Conservation (phyloP, 352 stramenopile genomes). For the Phytophthora tubulina region DNA sequence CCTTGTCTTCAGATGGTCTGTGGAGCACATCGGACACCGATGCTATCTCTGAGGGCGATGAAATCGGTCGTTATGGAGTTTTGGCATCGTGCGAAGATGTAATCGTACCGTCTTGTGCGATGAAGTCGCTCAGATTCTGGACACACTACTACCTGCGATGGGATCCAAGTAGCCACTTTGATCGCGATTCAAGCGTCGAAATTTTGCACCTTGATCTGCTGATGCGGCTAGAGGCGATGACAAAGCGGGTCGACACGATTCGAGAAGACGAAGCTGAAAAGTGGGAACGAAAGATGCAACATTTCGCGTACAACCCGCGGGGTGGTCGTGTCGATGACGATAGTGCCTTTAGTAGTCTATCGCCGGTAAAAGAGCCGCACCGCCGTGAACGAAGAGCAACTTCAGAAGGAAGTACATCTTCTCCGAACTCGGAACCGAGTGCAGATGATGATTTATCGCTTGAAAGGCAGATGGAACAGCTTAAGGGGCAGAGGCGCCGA, state of each 20-base stretch:
- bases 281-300: conserved; percentile 40
- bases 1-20: conserved; percentile 37
- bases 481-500: conserved; percentile 47
- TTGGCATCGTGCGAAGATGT: conserved; percentile 61
- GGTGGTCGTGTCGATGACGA: neutral
- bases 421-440: conserved; percentile 34
- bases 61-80: conserved; percentile 43
- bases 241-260: conserved; percentile 29
- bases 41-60: conserved; percentile 48
- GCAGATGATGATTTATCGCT: conserved; percentile 27
- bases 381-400: conserved; percentile 18
- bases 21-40: conserved; percentile 49
- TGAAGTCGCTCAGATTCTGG: conserved; percentile 82
- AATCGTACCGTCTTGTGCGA: conserved; percentile 72
- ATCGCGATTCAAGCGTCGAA: conserved; percentile 68
- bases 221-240: conserved; percentile 45
- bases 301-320: conserved; percentile 4
- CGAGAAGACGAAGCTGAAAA: conserved; percentile 46
- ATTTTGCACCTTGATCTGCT: conserved; percentile 66
- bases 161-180: conserved; percentile 66
- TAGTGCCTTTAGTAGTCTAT: conserved; percentile 14
- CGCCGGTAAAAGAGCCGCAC: conserved; percentile 3
- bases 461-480: conserved; percentile 44
- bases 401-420: conserved; percentile 45
- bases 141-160: conserved; percentile 84